A percentile compares a stretch with the other conserved stretches of the same genome.
phyloP scores from a whole-genome alignment of 2,329 filamentous ascomycete genomes.

The Fusarium buxicola region DNA sequence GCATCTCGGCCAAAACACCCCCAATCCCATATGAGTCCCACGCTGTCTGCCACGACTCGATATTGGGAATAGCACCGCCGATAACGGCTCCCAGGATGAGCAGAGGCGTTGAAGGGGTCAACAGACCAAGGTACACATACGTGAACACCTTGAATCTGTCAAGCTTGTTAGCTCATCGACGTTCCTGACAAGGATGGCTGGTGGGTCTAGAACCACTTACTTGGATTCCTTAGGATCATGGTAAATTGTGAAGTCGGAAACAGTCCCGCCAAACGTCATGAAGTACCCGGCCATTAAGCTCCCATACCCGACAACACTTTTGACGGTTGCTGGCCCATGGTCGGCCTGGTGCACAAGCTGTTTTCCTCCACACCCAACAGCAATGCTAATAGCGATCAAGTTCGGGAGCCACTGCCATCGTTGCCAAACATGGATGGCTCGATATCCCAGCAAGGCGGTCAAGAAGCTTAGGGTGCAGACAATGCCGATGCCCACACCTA shows the following conservation, averaged over 20 bases:
- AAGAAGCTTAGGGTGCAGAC: constrained; percentile 63
- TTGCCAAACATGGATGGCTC: constrained; percentile 65
- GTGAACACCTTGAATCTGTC: constrained; percentile 39
- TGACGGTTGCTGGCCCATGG: constrained; percentile 51
- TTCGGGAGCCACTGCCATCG: constrained; percentile 68
- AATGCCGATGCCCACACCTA: constrained; percentile 67
- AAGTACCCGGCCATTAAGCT: constrained; percentile 64
- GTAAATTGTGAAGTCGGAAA: constrained; percentile 69
- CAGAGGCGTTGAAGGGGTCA: constrained; percentile 49
- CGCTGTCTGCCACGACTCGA: constrained; percentile 46
- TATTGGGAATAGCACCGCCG: constrained; percentile 48
- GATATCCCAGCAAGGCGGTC: constrained; percentile 67
- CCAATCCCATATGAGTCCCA: constrained; percentile 48
- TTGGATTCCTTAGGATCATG: constrained; percentile 49
- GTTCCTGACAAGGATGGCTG: constrained; percentile 42
- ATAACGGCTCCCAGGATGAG: constrained; percentile 56
- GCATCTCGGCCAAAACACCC: constrained; percentile 49
- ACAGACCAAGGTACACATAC: constrained; percentile 62
- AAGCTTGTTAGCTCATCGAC: constrained; percentile 50
- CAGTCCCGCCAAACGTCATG: constrained; percentile 65
- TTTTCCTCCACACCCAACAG: constrained; percentile 65
- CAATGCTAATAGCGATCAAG: constrained; percentile 62
- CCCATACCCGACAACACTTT: constrained; percentile 58
- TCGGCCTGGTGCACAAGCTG: constrained; percentile 60
- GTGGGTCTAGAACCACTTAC: constrained; percentile 16